Base-by-base conservation (phyloP, 73 alveolate species). In the Tetrahymena malaccensis region DNA sequence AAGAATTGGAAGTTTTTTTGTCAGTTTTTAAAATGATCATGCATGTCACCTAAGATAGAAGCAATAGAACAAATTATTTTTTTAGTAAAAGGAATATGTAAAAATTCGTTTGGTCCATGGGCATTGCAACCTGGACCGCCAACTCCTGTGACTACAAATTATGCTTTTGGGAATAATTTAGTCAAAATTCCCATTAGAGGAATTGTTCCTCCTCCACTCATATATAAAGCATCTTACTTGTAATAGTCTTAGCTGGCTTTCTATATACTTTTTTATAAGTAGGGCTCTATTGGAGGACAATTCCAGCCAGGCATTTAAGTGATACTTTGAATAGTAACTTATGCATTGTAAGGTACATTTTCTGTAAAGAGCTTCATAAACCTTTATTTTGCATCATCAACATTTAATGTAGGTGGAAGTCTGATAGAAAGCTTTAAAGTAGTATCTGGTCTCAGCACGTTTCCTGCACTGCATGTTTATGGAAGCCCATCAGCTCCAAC, bases 401-500 rank as follows among this genome's bases (percentile, higher is more conserved):
- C 97, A 85, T 98, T 98, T 27, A 94, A 93, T 58, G 98, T 96
- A 35, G 99, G 99, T 35, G 99, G 99, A 15, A 99, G 96, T 96
- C 99, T 97, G 84, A 99, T 94, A 1, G 99, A 97, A 38, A 97
- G 96, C 94, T 98, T 97, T 43, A 97, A 85, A 27, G 97, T 95
- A n/a, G 99, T 98, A 34, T 95, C 84, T 13, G 98, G 98, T 94
- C 99, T 97, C 58, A 98, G 84, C 12, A 98, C 99, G 96, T 98
- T 98, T n/a, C 99, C 99, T 16, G 99, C 99, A 10, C 85, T 96
- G 56, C 55, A 97, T 17, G 97, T 96, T 12, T 96, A 84, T 25
- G 99, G 99, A n/a, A 98, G 96, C 0, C 99, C 99, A 6, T 96
- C 98, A 84, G 98, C 98, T 38, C 99, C 99, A 1, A 97, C 97